Base-by-base conservation (phyloP, 176 grass and related monocot genomes). In the Sorghum bicolor region DNA sequence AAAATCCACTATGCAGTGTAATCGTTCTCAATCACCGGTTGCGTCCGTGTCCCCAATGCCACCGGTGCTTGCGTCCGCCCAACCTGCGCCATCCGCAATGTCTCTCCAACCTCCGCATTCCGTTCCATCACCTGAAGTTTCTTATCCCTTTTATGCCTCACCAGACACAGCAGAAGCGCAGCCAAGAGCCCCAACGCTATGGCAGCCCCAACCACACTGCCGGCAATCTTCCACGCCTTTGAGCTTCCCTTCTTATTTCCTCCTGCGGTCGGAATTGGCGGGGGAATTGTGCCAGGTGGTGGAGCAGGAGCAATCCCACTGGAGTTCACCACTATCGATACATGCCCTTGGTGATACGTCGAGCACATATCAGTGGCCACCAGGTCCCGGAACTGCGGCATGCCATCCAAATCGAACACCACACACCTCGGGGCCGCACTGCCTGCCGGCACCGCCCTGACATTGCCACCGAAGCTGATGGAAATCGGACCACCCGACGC, bases 291-390 rank as follows among this genome's bases (percentile, higher is more conserved):
- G 55, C 70, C 78, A 6, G 73, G 9, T 19, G 93, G 58, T 10
- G 87, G 80, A 71, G 87, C 12, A 76, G 93, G 87, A 94, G 83
- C 74, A 65, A 90, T 33, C 39, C 30, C 89, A 6, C 72, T 94
- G 10, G 91, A 86, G 80, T 96, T 99, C 33, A 94, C 89, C 77
- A 93, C 97, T n/a, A 99, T 92, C 1, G 91, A 89, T 24, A 99
- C 86, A 83, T 99, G 97, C 31, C 97, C 97, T 38, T 85, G 88
- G 10, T 79, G 83, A 44, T 72, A 89, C 1, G 80, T 86, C 3
- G 73, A 45, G 75, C 97, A 99, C 16, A 73, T 48, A 47, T 86
- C 84, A 47, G 44, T 79, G 8, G 61, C 79, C 77, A 73, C 84
- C 67, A 92, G 44, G 65, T 91, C 89, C 83, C 53, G 67, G 89